phyloP scores from a whole-genome alignment of 192 early-diverging fungal genomes.

The Backusella australiensis region DNA sequence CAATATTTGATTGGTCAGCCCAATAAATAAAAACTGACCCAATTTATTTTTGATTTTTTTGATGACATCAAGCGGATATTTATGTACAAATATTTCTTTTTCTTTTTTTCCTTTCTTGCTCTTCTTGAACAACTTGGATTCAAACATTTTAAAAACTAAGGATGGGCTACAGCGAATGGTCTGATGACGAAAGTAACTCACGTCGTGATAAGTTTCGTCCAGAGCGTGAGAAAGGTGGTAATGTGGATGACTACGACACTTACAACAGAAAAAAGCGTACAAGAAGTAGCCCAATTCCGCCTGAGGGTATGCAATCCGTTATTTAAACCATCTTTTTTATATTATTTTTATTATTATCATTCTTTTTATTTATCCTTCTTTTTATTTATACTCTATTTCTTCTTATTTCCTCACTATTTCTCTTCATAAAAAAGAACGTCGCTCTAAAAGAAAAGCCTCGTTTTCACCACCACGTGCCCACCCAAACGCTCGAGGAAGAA shows the following conservation, averaged over 20 bases:
- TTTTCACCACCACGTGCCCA: constrained; percentile 11
- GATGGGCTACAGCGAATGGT: constrained; percentile 28
- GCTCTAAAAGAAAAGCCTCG: constrained; percentile 14
- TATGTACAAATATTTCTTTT: background rate
- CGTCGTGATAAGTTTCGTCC: constrained; percentile 37
- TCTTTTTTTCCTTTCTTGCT: background rate
- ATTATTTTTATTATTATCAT: background rate
- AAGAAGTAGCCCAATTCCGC: constrained; percentile 31
- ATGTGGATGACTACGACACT: constrained; percentile 20
- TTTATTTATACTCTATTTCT: background rate
- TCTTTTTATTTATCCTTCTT: background rate
- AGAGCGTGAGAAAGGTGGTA: constrained; percentile 25
- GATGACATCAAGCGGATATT: background rate
- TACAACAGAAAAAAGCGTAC: constrained; percentile 31
- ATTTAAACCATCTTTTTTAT: constrained; percentile 8
- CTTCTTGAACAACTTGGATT: constrained; percentile 8
- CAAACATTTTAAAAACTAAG: background rate
- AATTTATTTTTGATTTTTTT: background rate
- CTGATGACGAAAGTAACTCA: constrained; percentile 34
- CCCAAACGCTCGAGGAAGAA: background rate
- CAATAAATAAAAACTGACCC: background rate
- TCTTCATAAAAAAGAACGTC: background rate
- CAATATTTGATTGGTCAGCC: background rate
- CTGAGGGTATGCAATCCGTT: constrained; percentile 30
- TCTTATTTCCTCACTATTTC: background rate